phyloP scores from a whole-genome alignment of 257 asterid species.

The Gardenia jasminoides region DNA sequence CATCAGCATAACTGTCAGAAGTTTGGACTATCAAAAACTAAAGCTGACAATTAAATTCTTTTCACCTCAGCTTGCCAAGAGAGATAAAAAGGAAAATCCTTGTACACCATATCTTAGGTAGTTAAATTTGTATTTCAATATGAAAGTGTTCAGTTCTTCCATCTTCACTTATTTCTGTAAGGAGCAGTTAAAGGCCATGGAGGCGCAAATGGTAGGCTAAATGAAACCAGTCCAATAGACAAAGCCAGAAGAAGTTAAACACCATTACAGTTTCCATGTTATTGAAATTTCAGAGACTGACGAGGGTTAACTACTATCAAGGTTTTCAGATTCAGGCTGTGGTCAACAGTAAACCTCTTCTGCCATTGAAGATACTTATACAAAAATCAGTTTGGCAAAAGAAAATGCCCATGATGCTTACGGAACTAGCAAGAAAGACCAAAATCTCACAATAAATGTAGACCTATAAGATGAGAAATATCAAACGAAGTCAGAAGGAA shows the following conservation, averaged over 20 bases:
- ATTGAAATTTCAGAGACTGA: not conserved
- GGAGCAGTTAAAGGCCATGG: not conserved
- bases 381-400: not conserved
- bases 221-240: not conserved
- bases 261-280: not conserved
- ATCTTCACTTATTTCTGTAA: not conserved
- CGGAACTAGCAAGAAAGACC: not conserved
- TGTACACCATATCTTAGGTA: not conserved
- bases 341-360: not conserved
- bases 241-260: not conserved
- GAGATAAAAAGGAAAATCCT: not conserved
- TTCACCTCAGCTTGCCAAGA: not conserved
- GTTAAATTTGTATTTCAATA: not conserved
- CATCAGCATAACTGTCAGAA: not conserved
- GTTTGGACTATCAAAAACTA: not conserved
- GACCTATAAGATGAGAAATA: not conserved
- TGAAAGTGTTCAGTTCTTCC: not conserved
- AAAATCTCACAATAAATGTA: not conserved
- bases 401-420: not conserved
- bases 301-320: not conserved
- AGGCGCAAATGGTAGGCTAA: not conserved
- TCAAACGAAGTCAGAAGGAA: not conserved
- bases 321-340: not conserved
- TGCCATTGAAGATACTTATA: not conserved
- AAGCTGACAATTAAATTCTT: not conserved